Percentiles rank a stretch among this genome's conserved stretches.
phyloP scores from a whole-genome alignment of 2,329 filamentous ascomycete species.

The Calonectria honghensis region DNA sequence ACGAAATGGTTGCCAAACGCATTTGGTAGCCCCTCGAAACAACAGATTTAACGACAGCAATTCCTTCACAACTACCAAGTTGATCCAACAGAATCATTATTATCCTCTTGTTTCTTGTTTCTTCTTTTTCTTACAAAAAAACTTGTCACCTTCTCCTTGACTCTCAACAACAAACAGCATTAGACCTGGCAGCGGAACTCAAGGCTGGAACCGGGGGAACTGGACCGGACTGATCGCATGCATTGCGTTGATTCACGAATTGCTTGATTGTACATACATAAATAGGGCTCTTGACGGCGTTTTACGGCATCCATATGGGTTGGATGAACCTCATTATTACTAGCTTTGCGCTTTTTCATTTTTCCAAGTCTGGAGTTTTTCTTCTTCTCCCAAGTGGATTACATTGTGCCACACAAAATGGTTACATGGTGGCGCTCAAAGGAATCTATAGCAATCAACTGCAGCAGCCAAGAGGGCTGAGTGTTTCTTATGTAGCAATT shows the following conservation, averaged over 20 bases:
- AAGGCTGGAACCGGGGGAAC: constrained; percentile 36
- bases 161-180: neutral
- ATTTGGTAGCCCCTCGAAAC: constrained; percentile 81
- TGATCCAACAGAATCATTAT: neutral
- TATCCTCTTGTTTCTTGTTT: neutral
- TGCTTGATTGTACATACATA: constrained; percentile 21
- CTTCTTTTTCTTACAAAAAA: neutral
- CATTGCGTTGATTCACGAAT: constrained; percentile 7
- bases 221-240: constrained; percentile 25
- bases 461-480: neutral
- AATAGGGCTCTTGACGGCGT: constrained; percentile 16
- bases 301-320: neutral
- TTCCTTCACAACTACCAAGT: neutral
- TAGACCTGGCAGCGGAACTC: constrained; percentile 31
- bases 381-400: neutral
- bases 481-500: neutral
- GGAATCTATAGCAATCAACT: neutral
- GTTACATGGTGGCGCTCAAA: neutral
- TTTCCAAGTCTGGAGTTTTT: neutral
- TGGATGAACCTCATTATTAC: neutral
- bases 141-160: neutral
- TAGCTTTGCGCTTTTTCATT: neutral
- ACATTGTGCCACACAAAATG: neutral
- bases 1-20: constrained; percentile 96
- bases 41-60: neutral